Base-by-base conservation (phyloP, 2,329 filamentous ascomycete species). In the Ustulina deusta region DNA sequence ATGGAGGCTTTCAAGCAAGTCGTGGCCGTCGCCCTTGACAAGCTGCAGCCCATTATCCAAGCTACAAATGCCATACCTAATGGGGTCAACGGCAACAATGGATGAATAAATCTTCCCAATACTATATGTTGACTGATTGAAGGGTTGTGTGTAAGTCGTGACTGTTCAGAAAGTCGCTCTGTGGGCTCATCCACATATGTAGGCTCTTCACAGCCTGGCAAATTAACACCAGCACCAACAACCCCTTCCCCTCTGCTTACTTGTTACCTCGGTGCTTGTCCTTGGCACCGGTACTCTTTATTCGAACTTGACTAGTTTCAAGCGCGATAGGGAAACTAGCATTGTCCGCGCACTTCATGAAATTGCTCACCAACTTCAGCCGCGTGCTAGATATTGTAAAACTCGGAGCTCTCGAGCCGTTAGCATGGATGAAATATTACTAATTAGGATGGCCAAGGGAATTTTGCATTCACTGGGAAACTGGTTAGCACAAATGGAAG, bases 1-100 rank as follows among this genome's bases (percentile, higher is more conserved):
- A 94, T 97, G 89, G 93, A 95, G 76, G 93, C 91, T 0, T 90
- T 97, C 74, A 89, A 87, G 75, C 87, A 86, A 71, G 89, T 97
- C 46, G 89, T 94, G 36, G 87, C 91, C 66, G 87, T 92, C 54
- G 86, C 94, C 15, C 82, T 90, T 76, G 81, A 82, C 49, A 84
- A 87, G 72, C 79, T 91, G 52, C 76, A 81, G 66, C 77, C 77
- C 57, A 71, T 78, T 44, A 76, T 78, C 60, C 65, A 69, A 36
- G 46, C 46, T 58, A 20, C 29, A 3, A 49, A 56, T 51, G 11
- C 6, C 10, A n/a, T 29, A 2, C 20, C 42, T 0, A 70, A 68
- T 34, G 67, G 65, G 6, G 20, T 27, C 13, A 7, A 48, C 22
- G 42, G 15, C 29, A 15, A 54, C n/a, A 52, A 36, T 20, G 42